Evolutionary conservation across 495 filamentous ascomycete species (phyloP).

Genomic region (Aspergillus cavernicola): DNA sequence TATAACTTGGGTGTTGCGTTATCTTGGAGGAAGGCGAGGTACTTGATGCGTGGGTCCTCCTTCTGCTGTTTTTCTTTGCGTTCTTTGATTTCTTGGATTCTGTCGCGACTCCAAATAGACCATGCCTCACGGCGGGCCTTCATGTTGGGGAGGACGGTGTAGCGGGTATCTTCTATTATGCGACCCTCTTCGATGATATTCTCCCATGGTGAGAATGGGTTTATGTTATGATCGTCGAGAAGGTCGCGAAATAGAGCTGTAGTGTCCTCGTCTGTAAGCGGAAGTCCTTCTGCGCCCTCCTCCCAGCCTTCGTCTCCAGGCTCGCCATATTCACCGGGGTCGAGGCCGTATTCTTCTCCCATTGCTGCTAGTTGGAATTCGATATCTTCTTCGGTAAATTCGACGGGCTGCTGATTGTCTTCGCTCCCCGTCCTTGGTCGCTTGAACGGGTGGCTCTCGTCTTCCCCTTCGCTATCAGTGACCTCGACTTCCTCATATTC

Average conservation of each 20-base stretch:
- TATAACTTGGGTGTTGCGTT: constrained; percentile 85
- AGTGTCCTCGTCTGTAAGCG: constrained; percentile 64
- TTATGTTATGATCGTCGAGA: constrained; percentile 74
- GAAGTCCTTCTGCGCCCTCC: constrained; percentile 64
- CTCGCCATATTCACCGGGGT: constrained; percentile 68
- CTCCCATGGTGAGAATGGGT: constrained; percentile 91
- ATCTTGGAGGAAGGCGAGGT: constrained; percentile 75
- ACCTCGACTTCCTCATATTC: constrained; percentile 92
- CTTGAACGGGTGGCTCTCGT: constrained; percentile 55
- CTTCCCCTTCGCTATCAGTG: constrained; percentile 61
- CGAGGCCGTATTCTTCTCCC: constrained; percentile 71
- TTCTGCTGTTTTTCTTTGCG: constrained; percentile 74
- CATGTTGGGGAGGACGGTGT: constrained; percentile 77
- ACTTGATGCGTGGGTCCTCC: constrained; percentile 80
- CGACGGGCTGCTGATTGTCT: constrained; percentile 56
- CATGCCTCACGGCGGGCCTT: constrained; percentile 77
- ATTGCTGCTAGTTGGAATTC: constrained; percentile 86
- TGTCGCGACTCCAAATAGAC: constrained; percentile 72
- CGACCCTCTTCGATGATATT: constrained; percentile 76
- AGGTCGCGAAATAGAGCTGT: constrained; percentile 78
- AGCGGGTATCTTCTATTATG: constrained; percentile 80
- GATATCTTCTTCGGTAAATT: constrained; percentile 95
- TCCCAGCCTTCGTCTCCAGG: constrained; percentile 62
- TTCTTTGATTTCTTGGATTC: constrained; percentile 66
- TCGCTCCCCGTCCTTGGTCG: constrained; percentile 61